These are phyloP conservation scores for Ophiostoma piceae DNA, from an alignment of 2,329 filamentous ascomycete genomes.

Conservation along the genomic window DNA sequence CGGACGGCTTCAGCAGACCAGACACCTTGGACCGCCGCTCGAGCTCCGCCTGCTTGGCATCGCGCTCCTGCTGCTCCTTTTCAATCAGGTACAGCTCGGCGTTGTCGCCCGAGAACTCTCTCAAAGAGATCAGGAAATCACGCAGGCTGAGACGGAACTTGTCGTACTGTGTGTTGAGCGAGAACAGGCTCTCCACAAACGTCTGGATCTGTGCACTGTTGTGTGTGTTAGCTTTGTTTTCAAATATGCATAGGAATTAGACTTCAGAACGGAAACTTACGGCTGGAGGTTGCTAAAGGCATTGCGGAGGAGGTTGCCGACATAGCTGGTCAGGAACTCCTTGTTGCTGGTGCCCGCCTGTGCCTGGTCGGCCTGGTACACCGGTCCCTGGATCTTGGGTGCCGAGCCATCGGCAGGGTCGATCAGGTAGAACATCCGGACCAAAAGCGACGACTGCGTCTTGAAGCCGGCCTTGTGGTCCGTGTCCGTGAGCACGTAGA, in stretches of 20 bases:
- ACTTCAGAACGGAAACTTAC: conserved; percentile 47
- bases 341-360: conserved; percentile 78
- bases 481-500: conserved; percentile 95
- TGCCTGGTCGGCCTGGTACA: conserved; percentile 81
- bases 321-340: conserved; percentile 85
- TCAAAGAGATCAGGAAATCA: conserved; percentile 94
- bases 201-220: conserved; percentile 73
- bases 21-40: conserved; percentile 93
- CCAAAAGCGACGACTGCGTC: conserved; percentile 87
- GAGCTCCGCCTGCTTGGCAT: conserved; percentile 80
- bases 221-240: neutral
- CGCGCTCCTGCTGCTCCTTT: conserved; percentile 83
- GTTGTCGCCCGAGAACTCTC: conserved; percentile 95
- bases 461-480: conserved; percentile 99
- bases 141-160: conserved; percentile 94
- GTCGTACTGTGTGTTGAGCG: conserved; percentile 79
- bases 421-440: conserved; percentile 96
- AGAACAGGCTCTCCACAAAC: conserved; percentile 87
- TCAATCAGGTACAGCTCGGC: conserved; percentile 90
- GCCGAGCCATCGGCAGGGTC: conserved; percentile 61
- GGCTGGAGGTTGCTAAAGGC: conserved; percentile 90
- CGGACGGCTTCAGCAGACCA: conserved; percentile 93
- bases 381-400: conserved; percentile 86
- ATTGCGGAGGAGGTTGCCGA: conserved; percentile 74
- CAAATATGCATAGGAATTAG: neutral